phyloP scores from a whole-genome alignment of 176 grass and related monocot species.

The Lolium rigidum region DNA sequence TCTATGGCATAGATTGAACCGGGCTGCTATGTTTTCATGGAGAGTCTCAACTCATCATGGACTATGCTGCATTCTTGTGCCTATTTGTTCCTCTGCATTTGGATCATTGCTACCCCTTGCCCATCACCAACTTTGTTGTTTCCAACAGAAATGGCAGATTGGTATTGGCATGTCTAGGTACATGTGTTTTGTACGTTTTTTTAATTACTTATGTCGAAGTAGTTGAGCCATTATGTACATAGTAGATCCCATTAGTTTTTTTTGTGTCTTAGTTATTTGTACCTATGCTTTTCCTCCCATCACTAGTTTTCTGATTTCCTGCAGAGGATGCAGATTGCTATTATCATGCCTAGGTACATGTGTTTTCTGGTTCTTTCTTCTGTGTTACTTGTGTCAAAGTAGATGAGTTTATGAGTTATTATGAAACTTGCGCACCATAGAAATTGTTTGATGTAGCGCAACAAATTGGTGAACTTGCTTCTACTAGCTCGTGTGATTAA shows the following conservation, averaged over 20 bases:
- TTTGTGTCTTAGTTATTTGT: not conserved
- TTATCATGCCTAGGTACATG: not conserved
- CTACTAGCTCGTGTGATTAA: constrained; percentile 6
- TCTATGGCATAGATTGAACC: not conserved
- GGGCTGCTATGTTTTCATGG: not conserved
- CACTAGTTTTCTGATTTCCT: constrained; percentile 16
- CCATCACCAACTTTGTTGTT: constrained; percentile 12
- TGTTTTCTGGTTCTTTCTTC: constrained; percentile 13
- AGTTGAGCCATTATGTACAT: constrained; percentile 5
- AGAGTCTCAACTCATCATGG: not conserved
- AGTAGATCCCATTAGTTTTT: not conserved
- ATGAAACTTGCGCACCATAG: not conserved
- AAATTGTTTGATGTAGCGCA: constrained; percentile 6
- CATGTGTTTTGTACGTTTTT: not conserved
- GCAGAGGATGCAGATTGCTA: not conserved
- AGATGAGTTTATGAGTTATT: not conserved
- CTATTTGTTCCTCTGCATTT: not conserved
- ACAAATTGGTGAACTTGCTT: constrained; percentile 25
- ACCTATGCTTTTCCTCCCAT: not conserved
- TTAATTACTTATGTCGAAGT: constrained; percentile 2
- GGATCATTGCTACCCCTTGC: not conserved
- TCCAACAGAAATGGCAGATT: constrained; percentile 9
- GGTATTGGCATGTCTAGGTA: not conserved
- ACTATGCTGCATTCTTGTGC: not conserved
- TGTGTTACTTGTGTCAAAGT: constrained; percentile 26